phyloP scores from a whole-genome alignment of 306 rosid genomes.

The cucumber (Cucumis sativus) region Cucumber_9930_V3 NC_026659.2:941501-942000 shows the following conservation, averaged over 20 bases:
- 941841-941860: constrained; percentile 13
- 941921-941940: constrained; percentile 16
- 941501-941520: not conserved
- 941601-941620: not conserved
- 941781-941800: constrained; percentile 22
- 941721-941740: constrained; percentile 37
- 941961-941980: not conserved
- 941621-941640: not conserved
- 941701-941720: constrained; percentile 37
- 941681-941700: constrained; percentile 21
- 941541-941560: not conserved
- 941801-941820: constrained; percentile 22
- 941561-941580: not conserved
- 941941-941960: constrained; percentile 26
- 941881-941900: constrained; percentile 25
- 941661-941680: not conserved
- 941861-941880: constrained; percentile 30
- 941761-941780: constrained; percentile 22
- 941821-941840: constrained; percentile 27
- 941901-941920: constrained; percentile 36
- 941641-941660: not conserved
- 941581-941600: not conserved
- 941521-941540: too few species aligned
- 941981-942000: not conserved
- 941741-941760: constrained; percentile 49